Conservation (phyloP, 139 green algal genomes). For the Klebsormidium nitens region DNA sequence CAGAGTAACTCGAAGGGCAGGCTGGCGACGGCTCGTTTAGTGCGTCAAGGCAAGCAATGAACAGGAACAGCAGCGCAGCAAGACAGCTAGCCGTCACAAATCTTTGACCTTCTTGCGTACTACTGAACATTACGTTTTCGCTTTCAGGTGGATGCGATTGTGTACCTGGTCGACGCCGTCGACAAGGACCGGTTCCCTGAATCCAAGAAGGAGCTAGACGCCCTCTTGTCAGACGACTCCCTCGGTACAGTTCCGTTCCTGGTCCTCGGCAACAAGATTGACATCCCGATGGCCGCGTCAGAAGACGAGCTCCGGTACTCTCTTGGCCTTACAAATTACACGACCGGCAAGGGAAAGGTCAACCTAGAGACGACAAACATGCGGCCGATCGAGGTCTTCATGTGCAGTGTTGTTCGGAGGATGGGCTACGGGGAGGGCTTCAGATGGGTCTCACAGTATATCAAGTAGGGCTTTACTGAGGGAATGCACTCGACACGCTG, state of each 20-base stretch:
- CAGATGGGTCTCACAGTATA: conserved; percentile 96
- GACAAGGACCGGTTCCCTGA: conserved; percentile 90
- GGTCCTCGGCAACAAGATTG: conserved; percentile 99
- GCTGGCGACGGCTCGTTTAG: too few relatives aligned
- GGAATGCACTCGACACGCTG: too few relatives aligned
- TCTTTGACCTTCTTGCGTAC: conserved; percentile 92
- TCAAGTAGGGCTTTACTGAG: conserved; percentile 49
- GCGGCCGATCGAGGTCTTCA: conserved; percentile 92
- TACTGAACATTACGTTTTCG: background rate
- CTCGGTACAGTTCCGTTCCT: conserved; percentile 88
- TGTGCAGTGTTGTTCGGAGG: conserved; percentile 86
- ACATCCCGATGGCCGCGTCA: conserved; percentile 74
- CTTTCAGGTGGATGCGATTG: conserved; percentile 92
- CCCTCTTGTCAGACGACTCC: conserved; percentile 86
- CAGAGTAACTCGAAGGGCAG: too few relatives aligned
- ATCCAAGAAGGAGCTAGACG: conserved; percentile 82
- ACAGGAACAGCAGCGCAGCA: too few relatives aligned
- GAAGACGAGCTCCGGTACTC: conserved; percentile 84
- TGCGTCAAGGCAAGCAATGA: conserved; percentile 98
- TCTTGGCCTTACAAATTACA: conserved; percentile 88
- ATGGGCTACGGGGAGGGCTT: conserved; percentile 93
- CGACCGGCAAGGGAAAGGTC: conserved; percentile 96
- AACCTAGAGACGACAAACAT: conserved; percentile 75
- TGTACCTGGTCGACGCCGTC: conserved; percentile 95
- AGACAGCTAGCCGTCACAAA: too few relatives aligned